These are phyloP conservation scores for Camellia lanceoleosa DNA, from an alignment of 148 eudicot genomes.

Conservation along the genomic window DNA sequence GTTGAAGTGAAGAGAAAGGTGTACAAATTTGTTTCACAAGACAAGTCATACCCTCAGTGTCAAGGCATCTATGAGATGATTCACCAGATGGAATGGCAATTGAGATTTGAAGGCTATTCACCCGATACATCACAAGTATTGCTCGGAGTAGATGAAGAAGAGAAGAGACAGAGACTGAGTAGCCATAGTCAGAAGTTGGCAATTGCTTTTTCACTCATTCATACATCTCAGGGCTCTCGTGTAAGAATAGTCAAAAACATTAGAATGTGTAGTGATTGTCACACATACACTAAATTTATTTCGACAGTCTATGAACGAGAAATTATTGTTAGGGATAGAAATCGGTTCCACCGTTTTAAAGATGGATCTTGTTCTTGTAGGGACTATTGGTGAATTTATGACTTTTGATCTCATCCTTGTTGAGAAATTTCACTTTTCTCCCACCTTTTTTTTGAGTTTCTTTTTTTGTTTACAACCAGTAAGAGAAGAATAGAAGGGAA, in stretches of 20 bases:
- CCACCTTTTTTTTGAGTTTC: neutral
- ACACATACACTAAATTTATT: conserved; percentile 44
- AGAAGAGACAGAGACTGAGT: conserved; percentile 40
- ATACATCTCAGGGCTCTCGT: conserved; percentile 30
- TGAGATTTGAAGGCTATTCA: conserved; percentile 52
- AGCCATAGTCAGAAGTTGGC: conserved; percentile 58
- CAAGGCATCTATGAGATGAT: conserved; percentile 48
- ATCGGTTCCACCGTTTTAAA: conserved; percentile 52
- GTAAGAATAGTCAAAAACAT: conserved; percentile 50
- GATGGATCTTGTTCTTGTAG: conserved; percentile 61
- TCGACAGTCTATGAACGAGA: conserved; percentile 37
- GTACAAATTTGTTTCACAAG: conserved; percentile 49
- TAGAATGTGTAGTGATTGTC: conserved; percentile 62
- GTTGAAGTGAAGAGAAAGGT: conserved; percentile 40
- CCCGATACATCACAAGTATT: conserved; percentile 42
- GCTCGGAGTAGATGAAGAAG: conserved; percentile 39
- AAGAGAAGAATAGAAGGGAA: neutral
- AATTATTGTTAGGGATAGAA: conserved; percentile 49
- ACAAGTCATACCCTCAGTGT: conserved; percentile 29
- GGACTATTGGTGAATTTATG: conserved; percentile 36
- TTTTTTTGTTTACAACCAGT: too few species aligned
- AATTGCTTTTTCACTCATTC: conserved; percentile 47
- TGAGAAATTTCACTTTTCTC: neutral
- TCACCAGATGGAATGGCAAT: conserved; percentile 53
- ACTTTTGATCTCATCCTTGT: neutral